Conservation (phyloP, 305 asterid species). For the Solanum hybrid region DNA sequence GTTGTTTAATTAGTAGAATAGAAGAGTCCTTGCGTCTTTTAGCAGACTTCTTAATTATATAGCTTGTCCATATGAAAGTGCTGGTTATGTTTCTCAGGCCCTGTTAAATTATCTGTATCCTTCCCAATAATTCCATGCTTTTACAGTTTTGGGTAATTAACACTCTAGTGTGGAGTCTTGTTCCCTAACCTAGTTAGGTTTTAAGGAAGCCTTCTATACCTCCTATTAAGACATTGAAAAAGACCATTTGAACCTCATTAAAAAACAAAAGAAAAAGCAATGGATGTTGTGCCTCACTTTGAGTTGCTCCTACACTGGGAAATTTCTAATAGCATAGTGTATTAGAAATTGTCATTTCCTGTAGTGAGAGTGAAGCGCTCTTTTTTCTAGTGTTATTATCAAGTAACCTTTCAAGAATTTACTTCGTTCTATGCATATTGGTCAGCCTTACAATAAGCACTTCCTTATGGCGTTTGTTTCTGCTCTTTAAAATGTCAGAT, state of each 20-base stretch:
- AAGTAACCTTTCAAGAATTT: not conserved
- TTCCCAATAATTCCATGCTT: not conserved
- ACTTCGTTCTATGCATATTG: not conserved
- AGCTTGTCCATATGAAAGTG: not conserved
- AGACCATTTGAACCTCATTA: not conserved
- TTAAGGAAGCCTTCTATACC: not conserved
- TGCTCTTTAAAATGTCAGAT: slow-evolving; percentile 35
- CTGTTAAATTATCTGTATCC: not conserved
- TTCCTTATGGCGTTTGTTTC: not conserved
- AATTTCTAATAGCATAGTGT: not conserved
- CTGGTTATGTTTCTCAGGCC: not conserved
- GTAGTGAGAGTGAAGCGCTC: not conserved
- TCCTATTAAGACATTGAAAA: not conserved
- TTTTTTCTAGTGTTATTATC: not conserved
- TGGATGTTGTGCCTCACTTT: not conserved
- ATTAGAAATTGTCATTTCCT: not conserved
- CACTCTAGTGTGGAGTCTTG: not conserved
- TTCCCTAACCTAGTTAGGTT: not conserved
- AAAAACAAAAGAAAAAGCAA: not conserved
- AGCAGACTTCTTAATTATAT: not conserved
- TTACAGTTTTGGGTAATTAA: not conserved
- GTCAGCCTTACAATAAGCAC: not conserved
- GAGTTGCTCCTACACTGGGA: not conserved
- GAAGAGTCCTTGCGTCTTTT: not conserved
- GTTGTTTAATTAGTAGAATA: not conserved